Conservation (phyloP, 768 basidiomycete genomes). For the Trametes maxima region DNA sequence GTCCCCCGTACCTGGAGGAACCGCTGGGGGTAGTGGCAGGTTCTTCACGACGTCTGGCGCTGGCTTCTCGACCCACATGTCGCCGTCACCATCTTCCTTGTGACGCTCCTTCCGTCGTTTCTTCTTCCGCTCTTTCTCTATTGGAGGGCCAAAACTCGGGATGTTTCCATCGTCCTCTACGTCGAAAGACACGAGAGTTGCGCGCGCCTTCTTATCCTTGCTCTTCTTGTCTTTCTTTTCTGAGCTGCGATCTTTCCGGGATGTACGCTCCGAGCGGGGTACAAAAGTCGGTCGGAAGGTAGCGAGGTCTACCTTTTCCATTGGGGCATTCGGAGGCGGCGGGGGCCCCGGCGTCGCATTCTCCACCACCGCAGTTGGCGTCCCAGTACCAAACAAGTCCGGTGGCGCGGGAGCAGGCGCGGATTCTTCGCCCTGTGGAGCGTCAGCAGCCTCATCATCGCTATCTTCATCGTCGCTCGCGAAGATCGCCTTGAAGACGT, state of each 20-base stretch:
- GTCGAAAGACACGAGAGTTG: slow-evolving; percentile 71
- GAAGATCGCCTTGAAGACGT: slow-evolving; percentile 98
- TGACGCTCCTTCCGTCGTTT: slow-evolving; percentile 45
- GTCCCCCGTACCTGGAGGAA: not conserved
- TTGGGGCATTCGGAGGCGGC: slow-evolving; percentile 13
- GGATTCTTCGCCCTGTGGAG: slow-evolving; percentile 81
- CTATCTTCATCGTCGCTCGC: slow-evolving; percentile 92
- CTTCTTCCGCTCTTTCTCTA: slow-evolving; percentile 30
- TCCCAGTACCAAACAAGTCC: slow-evolving; percentile 3
- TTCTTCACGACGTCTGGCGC: slow-evolving; percentile 51
- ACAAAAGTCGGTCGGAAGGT: slow-evolving; percentile 91
- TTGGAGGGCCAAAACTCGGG: not conserved
- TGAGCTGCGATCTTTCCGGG: slow-evolving; percentile 45
- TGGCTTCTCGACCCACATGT: slow-evolving; percentile 73
- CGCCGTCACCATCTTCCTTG: slow-evolving; percentile 40
- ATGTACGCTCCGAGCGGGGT: slow-evolving; percentile 49
- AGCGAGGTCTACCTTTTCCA: slow-evolving; percentile 51
- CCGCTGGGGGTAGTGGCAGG: slow-evolving; percentile 30
- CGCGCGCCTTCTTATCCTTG: slow-evolving; percentile 48
- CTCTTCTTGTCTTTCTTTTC: slow-evolving; percentile 55
- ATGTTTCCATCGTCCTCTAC: slow-evolving; percentile 44
- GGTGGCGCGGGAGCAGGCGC: slow-evolving; percentile 18
- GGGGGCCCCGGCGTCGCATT: not conserved
- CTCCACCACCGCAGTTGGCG: slow-evolving; percentile 1
- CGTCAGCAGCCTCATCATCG: slow-evolving; percentile 56